These are phyloP conservation scores for Saturnispora kantuleensis DNA, from an alignment of 805 yeast species.

Conservation along the genomic window DNA sequence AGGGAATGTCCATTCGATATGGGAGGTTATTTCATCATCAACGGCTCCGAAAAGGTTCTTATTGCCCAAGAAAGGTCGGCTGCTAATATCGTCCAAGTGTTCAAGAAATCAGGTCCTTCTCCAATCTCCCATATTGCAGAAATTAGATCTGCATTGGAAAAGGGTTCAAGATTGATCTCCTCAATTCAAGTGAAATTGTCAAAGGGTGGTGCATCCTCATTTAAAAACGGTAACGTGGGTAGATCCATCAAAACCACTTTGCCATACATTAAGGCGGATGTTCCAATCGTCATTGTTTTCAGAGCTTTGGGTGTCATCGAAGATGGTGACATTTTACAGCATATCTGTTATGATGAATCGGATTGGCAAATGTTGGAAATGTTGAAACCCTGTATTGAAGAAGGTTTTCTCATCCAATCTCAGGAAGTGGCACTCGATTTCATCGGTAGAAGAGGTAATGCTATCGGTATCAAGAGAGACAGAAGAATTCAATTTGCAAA, in stretches of 20 bases:
- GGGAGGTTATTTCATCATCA: constrained; percentile 98
- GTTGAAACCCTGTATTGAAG: constrained; percentile 98
- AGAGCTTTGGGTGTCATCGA: constrained; percentile 98
- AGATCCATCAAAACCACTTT: constrained; percentile 91
- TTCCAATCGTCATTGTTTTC: constrained; percentile 93
- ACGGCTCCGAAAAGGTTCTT: constrained; percentile 95
- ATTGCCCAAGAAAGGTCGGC: constrained; percentile 99
- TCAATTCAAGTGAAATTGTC: constrained; percentile 86
- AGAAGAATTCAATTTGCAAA: constrained; percentile 97
- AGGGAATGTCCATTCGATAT: constrained; percentile 99
- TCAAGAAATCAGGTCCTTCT: constrained; percentile 94
- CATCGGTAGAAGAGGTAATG: constrained; percentile 97
- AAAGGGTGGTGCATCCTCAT: constrained; percentile 37
- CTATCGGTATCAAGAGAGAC: constrained; percentile 90
- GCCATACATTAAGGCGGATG: constrained; percentile 93
- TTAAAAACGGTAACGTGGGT: constrained; percentile 44
- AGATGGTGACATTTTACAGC: constrained; percentile 97
- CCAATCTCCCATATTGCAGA: constrained; percentile 95
- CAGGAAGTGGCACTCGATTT: constrained; percentile 96
- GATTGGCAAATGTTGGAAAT: constrained; percentile 99
- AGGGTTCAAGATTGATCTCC: constrained; percentile 91
- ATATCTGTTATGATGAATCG: constrained; percentile 92
- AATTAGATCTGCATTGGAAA: constrained; percentile 91
- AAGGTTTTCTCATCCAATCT: constrained; percentile 96
- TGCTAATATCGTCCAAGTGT: constrained; percentile 96